Base-by-base conservation (phyloP, 1,284 basidiomycete genomes). In the Puccinia coronata region DNA sequence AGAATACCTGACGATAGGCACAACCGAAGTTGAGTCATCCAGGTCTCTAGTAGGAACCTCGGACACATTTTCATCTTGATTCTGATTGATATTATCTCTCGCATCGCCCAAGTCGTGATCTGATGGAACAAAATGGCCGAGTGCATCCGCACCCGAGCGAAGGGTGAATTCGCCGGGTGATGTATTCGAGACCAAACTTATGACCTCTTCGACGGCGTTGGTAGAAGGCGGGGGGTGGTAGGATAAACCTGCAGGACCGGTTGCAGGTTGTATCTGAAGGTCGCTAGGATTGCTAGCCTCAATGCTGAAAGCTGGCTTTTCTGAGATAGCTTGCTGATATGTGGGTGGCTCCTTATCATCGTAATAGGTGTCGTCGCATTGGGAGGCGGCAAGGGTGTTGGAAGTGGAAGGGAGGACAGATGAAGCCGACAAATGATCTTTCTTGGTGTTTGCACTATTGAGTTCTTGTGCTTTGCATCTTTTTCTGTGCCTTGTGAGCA, bases 401-500 rank as follows among this genome's bases (percentile, higher is more conserved):
- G 53, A 31, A 61, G 8, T 23, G 3, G 51, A 23, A 1, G 28
- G 47, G 47, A 67, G 16, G 12, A 36, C 47, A 6, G 43, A n/a
- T 9, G 43, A 36, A 20, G 43, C 47, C 51, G 41, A 23, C 41
- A 43, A 3, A 12, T 51, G 16, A 61, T 63, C 8, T 20, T 28
- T 11, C 36, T 69, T 71, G 8, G 65, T 25, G 18, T 18, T 16
- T 71, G 49, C 16, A 25, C 39, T n/a, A 28, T n/a, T 63, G 14
- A 53, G 53, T n/a, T 8, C 8, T 61, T 74, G 59, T 0, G 53
- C 41, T 55, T 74, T 63, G 53, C 77, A 79, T 36, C 71, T 79
- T 2, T 55, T 51, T 41, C 69, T 79, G 53, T 79, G 77, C 41
- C 77, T 49, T 18, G 49, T 31, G 0, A 79, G 67, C 23, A 79